These are phyloP conservation scores for Scedosporium dehoogii DNA, from an alignment of 2,329 filamentous ascomycete genomes.

Conservation along the genomic window DNA sequence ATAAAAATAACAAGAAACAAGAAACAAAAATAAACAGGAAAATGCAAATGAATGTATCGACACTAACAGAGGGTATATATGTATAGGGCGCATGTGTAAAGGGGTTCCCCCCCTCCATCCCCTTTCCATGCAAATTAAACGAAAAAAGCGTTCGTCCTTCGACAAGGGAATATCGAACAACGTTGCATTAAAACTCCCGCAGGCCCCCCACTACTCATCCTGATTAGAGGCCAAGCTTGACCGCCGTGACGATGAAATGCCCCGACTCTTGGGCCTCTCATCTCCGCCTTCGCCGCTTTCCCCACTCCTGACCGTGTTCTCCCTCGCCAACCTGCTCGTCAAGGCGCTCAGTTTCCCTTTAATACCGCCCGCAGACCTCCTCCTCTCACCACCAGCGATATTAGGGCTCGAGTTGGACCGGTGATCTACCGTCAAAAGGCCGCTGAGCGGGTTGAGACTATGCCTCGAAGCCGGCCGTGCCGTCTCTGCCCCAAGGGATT, in stretches of 20 bases:
- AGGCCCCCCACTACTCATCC: background rate
- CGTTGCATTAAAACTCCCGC: background rate
- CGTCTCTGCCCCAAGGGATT: background rate
- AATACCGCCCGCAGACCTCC: background rate
- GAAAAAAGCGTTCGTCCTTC: background rate
- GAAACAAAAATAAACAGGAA: background rate
- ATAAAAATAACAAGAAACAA: background rate
- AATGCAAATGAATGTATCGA: background rate
- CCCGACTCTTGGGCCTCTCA: background rate
- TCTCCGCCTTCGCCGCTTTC: background rate
- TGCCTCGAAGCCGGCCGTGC: conserved; percentile 1
- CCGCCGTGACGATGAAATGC: background rate
- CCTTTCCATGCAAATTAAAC: background rate
- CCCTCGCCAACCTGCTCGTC: conserved; percentile 2
- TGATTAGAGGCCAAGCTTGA: conserved; percentile 1
- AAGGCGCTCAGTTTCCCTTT: conserved; percentile 5
- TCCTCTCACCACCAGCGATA: background rate
- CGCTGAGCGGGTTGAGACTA: conserved; percentile 1
- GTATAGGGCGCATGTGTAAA: background rate
- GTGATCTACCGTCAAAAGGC: background rate
- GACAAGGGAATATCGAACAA: background rate
- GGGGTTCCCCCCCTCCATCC: background rate
- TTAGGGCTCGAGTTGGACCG: background rate
- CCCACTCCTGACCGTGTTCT: background rate
- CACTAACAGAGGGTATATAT: background rate